phyloP scores from a whole-genome alignment of 257 asterid genomes.

The Eucommia ulmoides region DNA sequence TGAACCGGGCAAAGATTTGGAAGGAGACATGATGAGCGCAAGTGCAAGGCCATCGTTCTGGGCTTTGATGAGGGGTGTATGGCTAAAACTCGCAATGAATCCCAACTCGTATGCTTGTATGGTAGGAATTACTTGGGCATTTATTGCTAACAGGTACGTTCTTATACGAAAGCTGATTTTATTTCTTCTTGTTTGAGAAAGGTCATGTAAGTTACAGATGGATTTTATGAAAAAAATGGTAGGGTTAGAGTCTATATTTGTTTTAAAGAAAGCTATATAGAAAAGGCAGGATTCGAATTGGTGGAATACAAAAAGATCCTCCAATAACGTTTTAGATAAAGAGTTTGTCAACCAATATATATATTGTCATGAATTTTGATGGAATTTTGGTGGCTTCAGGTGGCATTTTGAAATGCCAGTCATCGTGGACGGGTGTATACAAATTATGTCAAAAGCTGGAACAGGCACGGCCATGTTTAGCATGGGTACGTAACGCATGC shows the following conservation, averaged over 20 bases:
- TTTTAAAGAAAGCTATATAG: no score
- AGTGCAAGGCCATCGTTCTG: constrained; percentile 8
- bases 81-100: constrained; percentile 36
- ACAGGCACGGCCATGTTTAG: constrained; percentile 67
- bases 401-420: constrained; percentile 56
- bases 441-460: constrained; percentile 69
- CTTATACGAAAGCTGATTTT: background rate
- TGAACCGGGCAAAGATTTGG: constrained; percentile 8
- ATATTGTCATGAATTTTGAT: background rate
- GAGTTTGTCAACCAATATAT: no score
- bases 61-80: constrained; percentile 25
- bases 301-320: no score
- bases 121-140: constrained; percentile 43
- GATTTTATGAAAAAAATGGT: no score
- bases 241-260: no score
- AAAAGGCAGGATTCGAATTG: no score
- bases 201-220: no score
- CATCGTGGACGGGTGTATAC: constrained; percentile 49
- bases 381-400: constrained; percentile 14
- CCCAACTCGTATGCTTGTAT: constrained; percentile 48
- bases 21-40: constrained; percentile 2
- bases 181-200: no score
- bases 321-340: no score
- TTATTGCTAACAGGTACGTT: constrained; percentile 40
- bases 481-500: constrained; percentile 69